phyloP scores from a whole-genome alignment of 148 eudicot species.

The Polygonum maritimum region DNA sequence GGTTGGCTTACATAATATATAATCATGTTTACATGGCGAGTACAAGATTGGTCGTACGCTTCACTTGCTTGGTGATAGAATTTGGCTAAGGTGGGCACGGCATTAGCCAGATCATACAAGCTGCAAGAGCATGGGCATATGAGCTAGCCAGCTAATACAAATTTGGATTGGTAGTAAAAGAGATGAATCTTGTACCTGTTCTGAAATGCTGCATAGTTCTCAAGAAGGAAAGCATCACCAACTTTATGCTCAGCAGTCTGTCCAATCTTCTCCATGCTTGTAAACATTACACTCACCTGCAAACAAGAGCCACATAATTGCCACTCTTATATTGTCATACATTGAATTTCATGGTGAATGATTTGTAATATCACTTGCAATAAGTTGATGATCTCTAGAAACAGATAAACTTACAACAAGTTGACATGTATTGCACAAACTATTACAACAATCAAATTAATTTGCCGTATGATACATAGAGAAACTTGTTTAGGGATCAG shows the following conservation, averaged over 20 bases:
- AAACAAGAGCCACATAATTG: background rate
- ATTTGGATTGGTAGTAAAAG: background rate
- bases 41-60: constrained; percentile 91
- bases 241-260: constrained; percentile 77
- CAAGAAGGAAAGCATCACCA: constrained; percentile 77
- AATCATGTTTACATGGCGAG: constrained; percentile 74
- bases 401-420: background rate
- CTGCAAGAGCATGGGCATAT: constrained; percentile 35
- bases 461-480: background rate
- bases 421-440: background rate
- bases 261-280: constrained; percentile 84
- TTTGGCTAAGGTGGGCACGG: constrained; percentile 80
- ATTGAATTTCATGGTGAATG: background rate
- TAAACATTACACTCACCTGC: constrained; percentile 89
- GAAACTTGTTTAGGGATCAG: background rate
- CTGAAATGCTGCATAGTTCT: constrained; percentile 97
- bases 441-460: background rate
- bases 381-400: background rate
- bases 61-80: constrained; percentile 99
- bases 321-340: background rate
- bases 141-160: background rate
- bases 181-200: constrained; percentile 49
- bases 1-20: constrained; percentile 67
- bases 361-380: background rate
- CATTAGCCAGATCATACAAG: constrained; percentile 91